Evolutionary conservation across 169 alveolate species (phyloP).

Genomic region (Babesia gibsoni): DNA sequence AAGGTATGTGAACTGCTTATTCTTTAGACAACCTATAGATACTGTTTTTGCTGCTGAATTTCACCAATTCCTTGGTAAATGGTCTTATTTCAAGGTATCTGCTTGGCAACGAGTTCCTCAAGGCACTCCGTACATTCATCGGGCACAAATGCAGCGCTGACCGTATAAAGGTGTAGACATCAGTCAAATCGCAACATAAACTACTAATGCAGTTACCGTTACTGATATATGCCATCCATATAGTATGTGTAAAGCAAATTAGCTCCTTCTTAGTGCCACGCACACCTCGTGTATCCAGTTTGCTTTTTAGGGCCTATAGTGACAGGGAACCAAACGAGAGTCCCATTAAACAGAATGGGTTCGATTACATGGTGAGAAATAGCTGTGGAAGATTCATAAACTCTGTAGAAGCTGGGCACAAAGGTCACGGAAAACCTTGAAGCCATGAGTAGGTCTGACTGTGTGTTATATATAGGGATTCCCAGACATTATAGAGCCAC

Average conservation of each 20-base stretch:
- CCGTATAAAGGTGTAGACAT: conserved; percentile 56
- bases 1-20: conserved; percentile 55
- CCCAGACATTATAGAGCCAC: conserved; percentile 3
- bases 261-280: conserved; percentile 7
- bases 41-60: conserved; percentile 49
- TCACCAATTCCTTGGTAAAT: conserved; percentile 48
- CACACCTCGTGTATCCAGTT: not conserved
- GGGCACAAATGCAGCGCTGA: conserved; percentile 71
- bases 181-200: not conserved
- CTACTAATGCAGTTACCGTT: conserved; percentile 2
- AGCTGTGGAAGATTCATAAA: not conserved
- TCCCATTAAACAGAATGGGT: not conserved
- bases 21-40: conserved; percentile 11
- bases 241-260: not conserved
- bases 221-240: not conserved
- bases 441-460: not conserved
- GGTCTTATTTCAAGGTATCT: conserved; percentile 39
- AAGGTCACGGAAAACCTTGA: conserved; percentile 5
- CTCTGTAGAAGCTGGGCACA: not conserved
- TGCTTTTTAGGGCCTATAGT: not conserved
- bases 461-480: not conserved
- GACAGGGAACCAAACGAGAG: not conserved
- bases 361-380: not conserved
- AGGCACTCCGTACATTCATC: conserved; percentile 47
- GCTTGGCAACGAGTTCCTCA: conserved; percentile 51